These are phyloP conservation scores for Leucogyrophana mollusca DNA, from an alignment of 768 basidiomycete species.

Conservation along the genomic window DNA sequence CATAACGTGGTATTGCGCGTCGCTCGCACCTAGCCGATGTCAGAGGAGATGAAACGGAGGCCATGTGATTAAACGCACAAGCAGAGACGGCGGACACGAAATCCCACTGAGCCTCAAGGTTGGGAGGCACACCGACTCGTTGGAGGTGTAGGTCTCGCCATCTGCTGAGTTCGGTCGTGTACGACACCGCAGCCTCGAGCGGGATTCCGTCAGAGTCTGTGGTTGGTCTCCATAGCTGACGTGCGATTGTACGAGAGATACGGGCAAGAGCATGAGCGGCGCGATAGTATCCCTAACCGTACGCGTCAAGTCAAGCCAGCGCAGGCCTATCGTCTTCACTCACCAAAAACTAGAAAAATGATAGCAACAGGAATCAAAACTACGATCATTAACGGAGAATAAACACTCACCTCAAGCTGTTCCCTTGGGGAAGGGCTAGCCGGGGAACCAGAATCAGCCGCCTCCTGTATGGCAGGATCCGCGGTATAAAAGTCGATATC, in stretches of 20 bases:
- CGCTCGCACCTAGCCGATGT: conserved; percentile 58
- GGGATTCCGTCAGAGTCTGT: conserved; percentile 79
- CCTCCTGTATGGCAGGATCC: conserved; percentile 55
- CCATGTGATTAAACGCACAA: conserved; percentile 36
- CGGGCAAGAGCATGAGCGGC: conserved; percentile 83
- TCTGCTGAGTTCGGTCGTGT: conserved; percentile 55
- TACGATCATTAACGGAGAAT: not conserved
- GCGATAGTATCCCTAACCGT: conserved; percentile 71
- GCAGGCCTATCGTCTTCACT: conserved; percentile 22
- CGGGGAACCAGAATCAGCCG: conserved; percentile 36
- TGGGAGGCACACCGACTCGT: conserved; percentile 82
- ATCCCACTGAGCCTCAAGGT: conserved; percentile 86
- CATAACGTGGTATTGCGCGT: conserved; percentile 89
- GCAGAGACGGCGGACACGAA: conserved; percentile 77
- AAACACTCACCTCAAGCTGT: conserved; percentile 67
- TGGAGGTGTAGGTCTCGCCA: conserved; percentile 80
- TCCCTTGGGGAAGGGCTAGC: conserved; percentile 67
- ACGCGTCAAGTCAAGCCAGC: conserved; percentile 8
- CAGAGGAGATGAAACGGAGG: not conserved
- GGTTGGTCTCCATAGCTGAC: conserved; percentile 76
- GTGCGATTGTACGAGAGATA: conserved; percentile 78
- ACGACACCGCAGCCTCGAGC: conserved; percentile 54
- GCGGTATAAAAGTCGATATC: conserved; percentile 86
- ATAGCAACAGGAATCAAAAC: conserved; percentile 9
- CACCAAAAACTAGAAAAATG: conserved; percentile 61